Base-by-base conservation (phyloP, 192 early-diverging fungal genomes). In the Backusella mclennaniae region DNA sequence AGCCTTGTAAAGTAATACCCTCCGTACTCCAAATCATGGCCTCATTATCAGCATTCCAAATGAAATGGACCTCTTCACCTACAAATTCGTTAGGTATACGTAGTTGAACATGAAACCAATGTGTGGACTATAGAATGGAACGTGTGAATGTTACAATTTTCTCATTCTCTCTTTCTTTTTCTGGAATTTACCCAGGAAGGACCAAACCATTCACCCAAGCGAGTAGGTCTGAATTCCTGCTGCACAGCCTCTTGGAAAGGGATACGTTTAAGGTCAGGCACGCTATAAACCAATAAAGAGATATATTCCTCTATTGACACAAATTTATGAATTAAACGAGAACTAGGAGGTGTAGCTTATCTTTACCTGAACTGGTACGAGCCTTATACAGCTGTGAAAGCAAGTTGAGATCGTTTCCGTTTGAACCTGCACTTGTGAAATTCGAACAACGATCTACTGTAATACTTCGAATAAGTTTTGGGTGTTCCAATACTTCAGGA, bases 21-120 rank as follows among this genome's bases (percentile, higher is more conserved):
- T 92, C 87, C 17, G 76, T 85, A 4, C 94, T 91, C 94, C 95
- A 99, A n/a, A 99, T 82, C 85, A 99, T 84, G 19, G 87, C 96
- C 82, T 99, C 97, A 78, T 90, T 95, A 73, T 85, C 83, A 11
- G 96, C 88, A 80, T 99, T 93, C 85, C 96, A 99, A 21, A 93
- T 67, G 21, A 99, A 86, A 41, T 91, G 85, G n/a, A 99, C 95
- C 69, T 90, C 90, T 76, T 95, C 87, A 0, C 76, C 76, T 12
- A 79, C 88, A 80, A 86, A 95, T 15, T 81, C 70, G 0, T 82
- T 73, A 3, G 96, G 98, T 33, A 99, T 87, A 53, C 76, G 79
- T n/a, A 97, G 82, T 35, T 80, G 80, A 11, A 92, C 84, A 76
- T 89, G 89, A 77, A 93, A 91, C 91, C 93, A 94, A 66, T 94